phyloP scores from a whole-genome alignment of 768 basidiomycete genomes.

The Boletus rex-veris region DNA sequence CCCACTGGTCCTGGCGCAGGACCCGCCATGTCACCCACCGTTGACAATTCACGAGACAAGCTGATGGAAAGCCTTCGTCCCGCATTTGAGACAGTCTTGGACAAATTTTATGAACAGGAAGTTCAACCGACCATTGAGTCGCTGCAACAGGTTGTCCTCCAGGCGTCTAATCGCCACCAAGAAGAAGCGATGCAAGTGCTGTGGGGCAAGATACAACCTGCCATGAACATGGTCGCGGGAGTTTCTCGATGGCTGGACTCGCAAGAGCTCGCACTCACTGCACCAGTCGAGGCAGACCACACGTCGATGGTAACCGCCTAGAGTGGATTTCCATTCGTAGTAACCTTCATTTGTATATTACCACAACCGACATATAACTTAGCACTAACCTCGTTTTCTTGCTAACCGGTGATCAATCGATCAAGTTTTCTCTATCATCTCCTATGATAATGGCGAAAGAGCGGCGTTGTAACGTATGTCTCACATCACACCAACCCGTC shows the following conservation, averaged over 20 bases:
- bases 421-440: not conserved
- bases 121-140: conserved; percentile 18
- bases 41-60: conserved; percentile 2
- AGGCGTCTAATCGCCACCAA: conserved; percentile 20
- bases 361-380: not conserved
- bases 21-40: not conserved
- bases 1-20: not conserved
- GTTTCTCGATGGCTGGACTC: conserved; percentile 31
- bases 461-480: conserved; percentile 31
- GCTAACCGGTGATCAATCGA: too few species aligned
- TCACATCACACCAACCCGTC: not conserved
- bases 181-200: conserved; percentile 20
- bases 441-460: conserved; percentile 13
- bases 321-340: conserved; percentile 12
- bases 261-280: conserved; percentile 22
- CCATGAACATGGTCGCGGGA: conserved; percentile 30
- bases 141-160: conserved; percentile 7
- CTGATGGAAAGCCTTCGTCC: conserved; percentile 22
- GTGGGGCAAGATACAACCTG: conserved; percentile 30
- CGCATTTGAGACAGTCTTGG: conserved; percentile 13
- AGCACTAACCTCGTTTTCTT: not conserved
- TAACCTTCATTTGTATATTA: conserved; percentile 19
- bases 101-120: conserved; percentile 24
- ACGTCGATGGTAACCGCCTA: not conserved
- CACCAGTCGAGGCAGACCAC: conserved; percentile 10